phyloP scores from a whole-genome alignment of 306 rosid species.

The Fragaria vesca region DNA sequence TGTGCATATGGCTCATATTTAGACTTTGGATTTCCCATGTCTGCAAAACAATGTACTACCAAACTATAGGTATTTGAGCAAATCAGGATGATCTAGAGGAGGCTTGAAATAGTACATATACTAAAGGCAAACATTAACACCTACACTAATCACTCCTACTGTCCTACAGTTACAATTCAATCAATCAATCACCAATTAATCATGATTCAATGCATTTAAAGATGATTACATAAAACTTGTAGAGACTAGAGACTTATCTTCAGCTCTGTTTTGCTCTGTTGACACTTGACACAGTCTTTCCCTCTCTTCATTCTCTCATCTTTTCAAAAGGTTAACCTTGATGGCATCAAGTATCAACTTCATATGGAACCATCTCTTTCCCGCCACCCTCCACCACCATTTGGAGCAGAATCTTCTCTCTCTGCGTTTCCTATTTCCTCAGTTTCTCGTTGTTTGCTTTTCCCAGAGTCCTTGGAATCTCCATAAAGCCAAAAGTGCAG shows the following conservation, averaged over 20 bases:
- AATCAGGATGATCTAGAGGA: no score
- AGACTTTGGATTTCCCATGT: slow-evolving; percentile 91
- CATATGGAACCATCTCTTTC: background rate
- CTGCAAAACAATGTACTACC: slow-evolving; percentile 27
- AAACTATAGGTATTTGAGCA: background rate
- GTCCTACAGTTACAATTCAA: background rate
- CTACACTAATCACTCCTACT: background rate
- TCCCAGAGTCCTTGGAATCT: background rate
- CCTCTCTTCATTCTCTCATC: no score
- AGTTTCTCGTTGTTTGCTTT: background rate
- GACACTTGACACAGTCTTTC: no score
- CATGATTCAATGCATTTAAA: no score
- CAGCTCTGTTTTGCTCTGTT: no score
- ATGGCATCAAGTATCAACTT: background rate
- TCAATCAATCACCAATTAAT: no score
- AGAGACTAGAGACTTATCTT: no score
- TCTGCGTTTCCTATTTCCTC: background rate
- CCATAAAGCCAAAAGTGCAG: background rate
- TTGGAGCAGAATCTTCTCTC: background rate
- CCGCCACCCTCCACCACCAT: background rate
- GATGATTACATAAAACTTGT: no score
- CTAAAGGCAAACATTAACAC: background rate
- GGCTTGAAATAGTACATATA: no score
- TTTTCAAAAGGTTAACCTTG: background rate
- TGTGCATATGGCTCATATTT: slow-evolving; percentile 73